Base-by-base conservation (phyloP, 805 yeast species). In the Starmerella etchellsii region DNA sequence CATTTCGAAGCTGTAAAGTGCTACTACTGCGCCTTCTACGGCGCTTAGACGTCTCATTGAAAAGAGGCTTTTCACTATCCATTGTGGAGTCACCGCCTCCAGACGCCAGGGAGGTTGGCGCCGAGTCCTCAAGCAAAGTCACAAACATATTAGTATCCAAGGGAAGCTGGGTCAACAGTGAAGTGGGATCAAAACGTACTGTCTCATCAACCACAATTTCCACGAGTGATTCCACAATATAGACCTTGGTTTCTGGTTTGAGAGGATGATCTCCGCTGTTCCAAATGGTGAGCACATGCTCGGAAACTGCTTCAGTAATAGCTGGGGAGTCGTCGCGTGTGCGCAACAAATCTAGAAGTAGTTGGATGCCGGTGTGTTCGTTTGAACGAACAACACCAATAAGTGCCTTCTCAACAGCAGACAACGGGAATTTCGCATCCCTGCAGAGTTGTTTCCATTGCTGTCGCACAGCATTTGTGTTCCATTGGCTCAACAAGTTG, bases 21-120 rank as follows among this genome's bases (percentile, higher is more conserved):
- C 81, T 69, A 24, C 83, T 76, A 1, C 91, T 77, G 1, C 91
- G 78, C 34, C 66, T 51, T 64, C 96, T 73, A 67, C 95, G 76
- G 62, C 95, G 74, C 33, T 50, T 50, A 2, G 41, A 31, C 3
- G 51, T 36, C 22, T 48, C 55, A 20, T 37, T 51, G 37, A 42
- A 44, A 36, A 41, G 36, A 14, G 40, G 51, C 36, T 29, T 15
- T 11, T 14, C 25, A 4, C 19, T 16, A 21, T 28, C 32, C 14
- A 10, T n/a, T 7, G 7, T 15, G 4, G 16, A 8, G 3, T 8
- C 16, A 20, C 16, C 25, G 13, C 22, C 22, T 32, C 79, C 69
- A 54, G 73, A 77, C 45, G 75, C 76, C 4, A 9, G 9, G 16
- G 34, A 13, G 16, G 13, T 10, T 2, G n/a, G n/a, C 22, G 71